phyloP scores from a whole-genome alignment of 1,284 basidiomycete species.

The Schizophyllum commune region DNA sequence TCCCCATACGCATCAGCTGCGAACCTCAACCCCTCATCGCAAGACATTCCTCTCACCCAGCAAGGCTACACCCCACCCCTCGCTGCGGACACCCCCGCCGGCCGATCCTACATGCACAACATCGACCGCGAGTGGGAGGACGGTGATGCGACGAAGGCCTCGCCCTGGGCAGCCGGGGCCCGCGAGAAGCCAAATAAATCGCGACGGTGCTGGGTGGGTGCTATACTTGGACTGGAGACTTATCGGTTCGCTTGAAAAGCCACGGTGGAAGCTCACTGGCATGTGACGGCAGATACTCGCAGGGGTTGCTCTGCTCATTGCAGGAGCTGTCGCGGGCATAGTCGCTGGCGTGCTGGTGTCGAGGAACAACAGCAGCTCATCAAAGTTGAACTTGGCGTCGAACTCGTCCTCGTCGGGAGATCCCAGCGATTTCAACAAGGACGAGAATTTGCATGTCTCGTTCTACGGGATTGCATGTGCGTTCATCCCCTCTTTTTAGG shows the following conservation, averaged over 20 bases:
- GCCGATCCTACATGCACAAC: not conserved
- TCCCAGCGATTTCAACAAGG: constrained; percentile 56
- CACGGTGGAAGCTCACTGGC: constrained; percentile 17
- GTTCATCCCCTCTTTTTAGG: not conserved
- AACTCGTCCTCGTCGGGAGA: constrained; percentile 24
- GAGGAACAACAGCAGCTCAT: constrained; percentile 17
- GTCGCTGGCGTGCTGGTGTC: constrained; percentile 23
- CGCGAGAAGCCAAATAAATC: not conserved
- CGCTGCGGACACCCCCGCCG: constrained; percentile 4
- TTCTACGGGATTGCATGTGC: constrained; percentile 57
- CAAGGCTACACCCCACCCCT: constrained; percentile 2
- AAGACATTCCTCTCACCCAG: constrained; percentile 6
- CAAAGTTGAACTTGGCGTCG: constrained; percentile 8
- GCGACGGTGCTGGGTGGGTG: constrained; percentile 4
- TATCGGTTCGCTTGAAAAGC: not conserved
- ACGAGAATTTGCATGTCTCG: constrained; percentile 47
- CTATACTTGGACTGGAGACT: not conserved
- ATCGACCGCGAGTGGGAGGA: not conserved
- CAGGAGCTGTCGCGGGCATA: constrained; percentile 25
- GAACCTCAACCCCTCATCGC: not conserved
- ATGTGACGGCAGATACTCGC: constrained; percentile 17
- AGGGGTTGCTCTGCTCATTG: constrained; percentile 19
- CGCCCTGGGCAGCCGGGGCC: not conserved
- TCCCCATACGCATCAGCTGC: not conserved
- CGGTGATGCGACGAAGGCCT: not conserved